Evolutionary conservation across 192 early-diverging fungal genomes (phyloP).

Genomic region (Geranomyces variabilis): DNA sequence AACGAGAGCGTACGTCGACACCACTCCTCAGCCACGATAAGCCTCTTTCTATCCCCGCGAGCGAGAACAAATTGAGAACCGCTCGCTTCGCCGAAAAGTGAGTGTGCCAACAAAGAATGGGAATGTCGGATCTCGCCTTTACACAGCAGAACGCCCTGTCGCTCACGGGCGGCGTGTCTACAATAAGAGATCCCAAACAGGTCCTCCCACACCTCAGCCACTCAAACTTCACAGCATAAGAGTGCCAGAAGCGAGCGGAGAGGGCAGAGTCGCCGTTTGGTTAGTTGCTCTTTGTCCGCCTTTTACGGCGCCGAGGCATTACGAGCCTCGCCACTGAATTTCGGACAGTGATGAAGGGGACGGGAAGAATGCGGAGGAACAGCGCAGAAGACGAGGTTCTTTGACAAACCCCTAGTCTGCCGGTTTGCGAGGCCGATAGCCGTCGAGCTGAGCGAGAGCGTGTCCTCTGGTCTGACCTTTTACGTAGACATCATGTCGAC

Average conservation of each 20-base stretch:
- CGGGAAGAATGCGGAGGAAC: neutral
- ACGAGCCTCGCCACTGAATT: slow-evolving; percentile 11
- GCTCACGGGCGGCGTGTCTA: slow-evolving; percentile 11
- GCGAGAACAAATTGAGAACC: neutral
- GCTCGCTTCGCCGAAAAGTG: too few relatives aligned
- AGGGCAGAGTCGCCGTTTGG: too few relatives aligned
- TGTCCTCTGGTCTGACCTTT: slow-evolving; percentile 13
- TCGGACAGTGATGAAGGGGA: slow-evolving; percentile 19
- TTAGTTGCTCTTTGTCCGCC: slow-evolving; percentile 24
- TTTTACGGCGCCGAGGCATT: slow-evolving; percentile 13
- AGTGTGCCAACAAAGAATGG: too few relatives aligned
- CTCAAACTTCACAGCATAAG: too few relatives aligned
- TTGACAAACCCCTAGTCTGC: neutral
- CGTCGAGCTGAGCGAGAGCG: too few relatives aligned
- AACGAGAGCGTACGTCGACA: neutral
- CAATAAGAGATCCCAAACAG: slow-evolving; percentile 3
- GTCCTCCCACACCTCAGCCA: too few relatives aligned
- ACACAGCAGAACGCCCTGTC: neutral
- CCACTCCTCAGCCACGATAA: neutral
- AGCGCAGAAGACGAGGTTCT: neutral
- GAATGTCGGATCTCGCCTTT: slow-evolving; percentile 30
- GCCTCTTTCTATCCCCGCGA: neutral
- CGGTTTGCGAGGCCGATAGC: too few relatives aligned
- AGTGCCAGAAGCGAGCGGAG: too few relatives aligned
- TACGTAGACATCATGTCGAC: slow-evolving; percentile 23